These are phyloP conservation scores for Metschnikowia bowlesiae DNA, from an alignment of 805 yeast genomes.

Conservation along the genomic window DNA sequence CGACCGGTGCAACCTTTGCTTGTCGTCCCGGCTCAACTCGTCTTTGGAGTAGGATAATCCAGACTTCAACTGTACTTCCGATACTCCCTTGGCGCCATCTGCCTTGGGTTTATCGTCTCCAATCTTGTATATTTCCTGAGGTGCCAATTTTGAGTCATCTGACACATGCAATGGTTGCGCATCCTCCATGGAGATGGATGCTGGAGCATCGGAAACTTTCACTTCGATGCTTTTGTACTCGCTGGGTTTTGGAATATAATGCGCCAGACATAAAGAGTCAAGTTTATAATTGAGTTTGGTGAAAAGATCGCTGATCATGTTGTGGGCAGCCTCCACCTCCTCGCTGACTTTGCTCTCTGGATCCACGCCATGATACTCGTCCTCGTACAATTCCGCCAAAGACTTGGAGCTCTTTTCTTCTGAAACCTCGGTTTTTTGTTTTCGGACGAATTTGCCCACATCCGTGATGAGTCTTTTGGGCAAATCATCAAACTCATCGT, in stretches of 20 bases:
- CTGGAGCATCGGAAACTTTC: constrained; percentile 58
- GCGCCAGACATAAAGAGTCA: constrained; percentile 91
- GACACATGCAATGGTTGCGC: constrained; percentile 88
- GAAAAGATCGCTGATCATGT: constrained; percentile 68
- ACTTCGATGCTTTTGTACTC: constrained; percentile 69
- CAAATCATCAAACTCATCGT: constrained; percentile 76
- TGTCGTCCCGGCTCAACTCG: constrained; percentile 80
- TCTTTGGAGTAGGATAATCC: constrained; percentile 79
- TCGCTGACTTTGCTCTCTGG: constrained; percentile 50
- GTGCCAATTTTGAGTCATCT: constrained; percentile 74
- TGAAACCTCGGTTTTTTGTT: constrained; percentile 58
- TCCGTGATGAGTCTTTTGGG: constrained; percentile 68
- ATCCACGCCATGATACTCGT: constrained; percentile 56
- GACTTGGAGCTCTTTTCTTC: constrained; percentile 84
- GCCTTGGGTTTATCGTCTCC: constrained; percentile 36
- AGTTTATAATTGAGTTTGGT: constrained; percentile 61
- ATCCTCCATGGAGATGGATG: constrained; percentile 89
- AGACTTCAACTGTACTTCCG: constrained; percentile 64
- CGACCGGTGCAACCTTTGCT: constrained; percentile 81
- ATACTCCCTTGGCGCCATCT: constrained; percentile 28
- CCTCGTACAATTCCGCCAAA: constrained; percentile 88
- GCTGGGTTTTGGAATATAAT: constrained; percentile 87
- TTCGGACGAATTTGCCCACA: constrained; percentile 50
- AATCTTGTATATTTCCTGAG: constrained; percentile 81
- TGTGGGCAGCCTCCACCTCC: constrained; percentile 67